A percentile compares a stretch with the other conserved stretches of the same genome.
These are phyloP conservation scores for Mycena galericulata DNA, from an alignment of 768 basidiomycete species.

Conservation along the genomic window DNA sequence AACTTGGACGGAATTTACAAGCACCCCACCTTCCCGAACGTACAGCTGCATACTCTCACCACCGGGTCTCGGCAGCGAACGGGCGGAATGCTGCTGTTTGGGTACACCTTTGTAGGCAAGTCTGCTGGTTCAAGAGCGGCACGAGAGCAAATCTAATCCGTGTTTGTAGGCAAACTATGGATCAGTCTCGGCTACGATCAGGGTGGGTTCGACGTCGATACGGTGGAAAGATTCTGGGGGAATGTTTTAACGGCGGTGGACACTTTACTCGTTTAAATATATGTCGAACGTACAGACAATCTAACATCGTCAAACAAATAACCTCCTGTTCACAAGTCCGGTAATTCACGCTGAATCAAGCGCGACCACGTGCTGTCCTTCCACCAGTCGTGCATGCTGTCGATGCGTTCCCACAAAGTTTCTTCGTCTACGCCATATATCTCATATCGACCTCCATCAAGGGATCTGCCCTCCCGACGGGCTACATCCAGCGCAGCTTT, in stretches of 20 bases:
- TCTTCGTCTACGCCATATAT: constrained; percentile 91
- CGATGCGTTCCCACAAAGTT: constrained; percentile 84
- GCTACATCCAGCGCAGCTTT: constrained; percentile 88
- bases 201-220: constrained; percentile 73
- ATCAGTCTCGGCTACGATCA: constrained; percentile 84
- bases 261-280: constrained; percentile 60
- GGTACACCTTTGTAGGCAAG: constrained; percentile 75
- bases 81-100: constrained; percentile 86
- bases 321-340: constrained; percentile 63
- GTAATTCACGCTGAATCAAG: constrained; percentile 84
- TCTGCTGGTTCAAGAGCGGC: not conserved
- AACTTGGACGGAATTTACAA: constrained; percentile 87
- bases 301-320: not conserved
- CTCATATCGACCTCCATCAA: constrained; percentile 84
- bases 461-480: constrained; percentile 69
- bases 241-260: constrained; percentile 66
- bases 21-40: constrained; percentile 66
- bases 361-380: constrained; percentile 91
- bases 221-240: constrained; percentile 76
- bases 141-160: not conserved
- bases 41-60: constrained; percentile 79
- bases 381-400: constrained; percentile 92
- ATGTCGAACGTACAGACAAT: not conserved
- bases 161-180: constrained; percentile 65
- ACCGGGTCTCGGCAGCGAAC: constrained; percentile 87